Base-by-base conservation (phyloP, 139 green algal species). In the Coelastrella sp. region DNA sequence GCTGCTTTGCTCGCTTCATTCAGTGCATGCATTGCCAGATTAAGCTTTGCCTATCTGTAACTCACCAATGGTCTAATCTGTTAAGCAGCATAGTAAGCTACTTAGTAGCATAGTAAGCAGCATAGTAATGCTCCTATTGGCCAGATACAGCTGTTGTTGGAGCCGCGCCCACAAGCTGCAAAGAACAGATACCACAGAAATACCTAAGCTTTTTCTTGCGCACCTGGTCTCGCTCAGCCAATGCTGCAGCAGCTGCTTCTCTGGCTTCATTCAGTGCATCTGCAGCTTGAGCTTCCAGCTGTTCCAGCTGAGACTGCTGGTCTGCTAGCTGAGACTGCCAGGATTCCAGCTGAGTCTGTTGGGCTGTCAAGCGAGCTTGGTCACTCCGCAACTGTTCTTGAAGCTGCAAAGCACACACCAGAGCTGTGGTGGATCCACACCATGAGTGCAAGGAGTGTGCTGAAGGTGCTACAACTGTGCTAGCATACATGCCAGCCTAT, bases 171-270 rank as follows among this genome's bases (percentile, higher is more conserved):
- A 47, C 32, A 47, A 47, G 32, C n/a, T 73, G 23, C 19, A n/a
- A 5, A 83, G 77, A 6, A 83, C n/a, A 32, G 7, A 7, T 10
- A 77, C n/a, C 71, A 77, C 71, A 77, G n/a, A 7, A 77, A 10
- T 10, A 32, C 13, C 17, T 23, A 22, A 2, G 17, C 71, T 16
- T 16, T 47, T 10, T 22, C 74, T n/a, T 59, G 14, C 75, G 10
- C 76, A 91, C 87, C 87, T 80, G 73, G 32, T 91, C 87, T 19
- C 87, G 47, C 66, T 91, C 64, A 54, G 64, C 65, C 64, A 91
- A 32, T 71, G 87, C 77, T 56, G 87, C 78, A 56, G 87, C 87
- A 64, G 87, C 87, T 47, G 87, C 87, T 3, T 91, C 77, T 4
- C 78, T 80, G 7, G 87, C 87, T 13, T 91, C 77, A 47, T 23